These are phyloP conservation scores for Calonectria pseudoreteaudii DNA, from an alignment of 2,329 filamentous ascomycete genomes.

Conservation along the genomic window DNA sequence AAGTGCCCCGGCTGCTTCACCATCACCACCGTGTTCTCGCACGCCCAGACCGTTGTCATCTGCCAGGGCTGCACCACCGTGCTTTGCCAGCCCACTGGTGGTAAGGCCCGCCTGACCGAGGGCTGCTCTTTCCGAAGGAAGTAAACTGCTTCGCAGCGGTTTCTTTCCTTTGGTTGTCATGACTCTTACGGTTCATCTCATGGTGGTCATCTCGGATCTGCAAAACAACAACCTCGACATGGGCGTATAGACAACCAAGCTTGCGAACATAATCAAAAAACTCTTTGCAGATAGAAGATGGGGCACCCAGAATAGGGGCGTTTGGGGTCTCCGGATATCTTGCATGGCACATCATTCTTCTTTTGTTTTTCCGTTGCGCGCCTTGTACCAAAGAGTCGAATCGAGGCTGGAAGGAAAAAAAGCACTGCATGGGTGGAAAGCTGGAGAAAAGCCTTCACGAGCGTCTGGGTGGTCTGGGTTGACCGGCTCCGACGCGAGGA, in stretches of 20 bases:
- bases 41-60: conserved; percentile 99
- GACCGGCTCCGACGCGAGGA: conserved; percentile 64
- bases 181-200: conserved; percentile 62
- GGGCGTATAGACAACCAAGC: conserved; percentile 62
- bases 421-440: conserved; percentile 68
- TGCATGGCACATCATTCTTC: conserved; percentile 70
- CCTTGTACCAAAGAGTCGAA: conserved; percentile 60
- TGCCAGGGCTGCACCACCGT: conserved; percentile 99
- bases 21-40: conserved; percentile 99
- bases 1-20: conserved; percentile 99
- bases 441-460: conserved; percentile 70
- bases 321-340: conserved; percentile 86
- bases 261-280: conserved; percentile 57
- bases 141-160: conserved; percentile 74
- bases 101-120: conserved; percentile 98
- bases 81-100: conserved; percentile 99
- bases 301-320: conserved; percentile 75
- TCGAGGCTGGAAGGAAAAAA: conserved; percentile 55
- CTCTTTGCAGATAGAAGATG: conserved; percentile 79
- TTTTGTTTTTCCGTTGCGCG: conserved; percentile 60
- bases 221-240: conserved; percentile 64
- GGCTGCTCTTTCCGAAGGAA: conserved; percentile 99
- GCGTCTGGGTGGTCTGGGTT: conserved; percentile 56
- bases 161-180: conserved; percentile 62
- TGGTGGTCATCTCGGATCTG: conserved; percentile 70